These are phyloP conservation scores for Suillus placidus DNA, from an alignment of 768 basidiomycete genomes.

Conservation along the genomic window DNA sequence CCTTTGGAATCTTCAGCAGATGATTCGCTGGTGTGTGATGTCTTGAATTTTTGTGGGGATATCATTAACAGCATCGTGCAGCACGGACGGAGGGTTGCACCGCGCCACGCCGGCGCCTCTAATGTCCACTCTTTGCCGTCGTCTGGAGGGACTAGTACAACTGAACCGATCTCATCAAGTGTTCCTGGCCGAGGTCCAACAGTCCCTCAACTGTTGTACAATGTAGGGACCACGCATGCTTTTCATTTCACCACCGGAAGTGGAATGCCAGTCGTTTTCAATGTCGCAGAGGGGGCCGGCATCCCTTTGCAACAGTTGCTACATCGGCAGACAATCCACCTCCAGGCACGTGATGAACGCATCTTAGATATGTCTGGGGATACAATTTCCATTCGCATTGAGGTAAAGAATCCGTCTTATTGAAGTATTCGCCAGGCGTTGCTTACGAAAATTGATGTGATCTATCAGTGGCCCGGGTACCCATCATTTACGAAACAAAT, in stretches of 20 bases:
- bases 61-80: slow-evolving; percentile 22
- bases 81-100: slow-evolving; percentile 22
- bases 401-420: slow-evolving; percentile 42
- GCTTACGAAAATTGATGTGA: slow-evolving; percentile 14
- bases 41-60: slow-evolving; percentile 16
- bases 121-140: slow-evolving; percentile 17
- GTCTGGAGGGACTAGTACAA: background rate
- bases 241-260: slow-evolving; percentile 27
- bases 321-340: slow-evolving; percentile 53
- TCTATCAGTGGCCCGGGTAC: slow-evolving; percentile 76
- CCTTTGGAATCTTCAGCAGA: slow-evolving; percentile 14
- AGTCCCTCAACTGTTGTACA: slow-evolving; percentile 30
- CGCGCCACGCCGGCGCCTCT: slow-evolving; percentile 18
- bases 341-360: slow-evolving; percentile 56
- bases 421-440: slow-evolving; percentile 1
- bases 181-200: slow-evolving; percentile 21
- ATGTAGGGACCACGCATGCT: slow-evolving; percentile 15
- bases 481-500: slow-evolving; percentile 74
- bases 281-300: slow-evolving; percentile 56
- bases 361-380: slow-evolving; percentile 67
- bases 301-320: slow-evolving; percentile 65
- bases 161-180: background rate
- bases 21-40: slow-evolving; percentile 7
- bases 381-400: slow-evolving; percentile 74
- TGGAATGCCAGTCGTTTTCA: slow-evolving; percentile 62